A percentile compares a stretch with the other conserved stretches of the same genome.
Evolutionary conservation across 2,329 filamentous ascomycete genomes (phyloP).

Genomic region (Diplodia sapinea): DNA sequence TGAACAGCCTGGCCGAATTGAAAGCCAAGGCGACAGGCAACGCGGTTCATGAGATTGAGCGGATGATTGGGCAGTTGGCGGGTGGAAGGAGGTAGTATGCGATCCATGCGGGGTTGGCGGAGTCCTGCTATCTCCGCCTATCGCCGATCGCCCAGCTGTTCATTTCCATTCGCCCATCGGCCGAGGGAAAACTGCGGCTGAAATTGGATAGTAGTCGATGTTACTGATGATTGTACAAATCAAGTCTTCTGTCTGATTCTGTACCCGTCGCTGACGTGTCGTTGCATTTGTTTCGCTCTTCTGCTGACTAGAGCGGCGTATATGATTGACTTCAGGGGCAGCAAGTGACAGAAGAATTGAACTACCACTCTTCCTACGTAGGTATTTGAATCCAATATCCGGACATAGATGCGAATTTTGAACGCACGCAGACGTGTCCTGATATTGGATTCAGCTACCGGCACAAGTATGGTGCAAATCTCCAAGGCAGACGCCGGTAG

Average conservation of each 20-base stretch:
- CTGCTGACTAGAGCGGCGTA: too few relatives aligned
- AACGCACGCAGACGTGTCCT: too few relatives aligned
- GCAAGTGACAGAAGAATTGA: too few relatives aligned
- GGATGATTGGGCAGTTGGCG: slow-evolving; percentile 64
- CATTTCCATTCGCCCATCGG: neutral
- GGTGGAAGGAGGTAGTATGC: slow-evolving; percentile 14
- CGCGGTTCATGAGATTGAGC: slow-evolving; percentile 80
- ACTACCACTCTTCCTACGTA: too few relatives aligned
- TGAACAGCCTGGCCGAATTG: slow-evolving; percentile 74
- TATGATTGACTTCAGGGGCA: too few relatives aligned
- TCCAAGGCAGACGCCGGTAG: too few relatives aligned
- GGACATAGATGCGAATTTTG: too few relatives aligned
- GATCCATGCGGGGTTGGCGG: neutral
- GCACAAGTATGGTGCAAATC: too few relatives aligned
- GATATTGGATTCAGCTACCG: too few relatives aligned
- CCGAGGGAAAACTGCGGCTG: slow-evolving; percentile 20
- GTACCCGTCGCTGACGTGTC: neutral
- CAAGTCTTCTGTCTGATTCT: neutral
- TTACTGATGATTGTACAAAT: slow-evolving; percentile 20
- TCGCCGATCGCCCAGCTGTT: neutral
- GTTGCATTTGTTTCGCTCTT: too few relatives aligned
- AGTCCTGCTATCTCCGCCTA: slow-evolving; percentile 17
- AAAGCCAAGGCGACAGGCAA: slow-evolving; percentile 74
- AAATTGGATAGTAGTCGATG: slow-evolving; percentile 5
- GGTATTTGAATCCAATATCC: too few relatives aligned